Evolutionary conservation across 2,329 filamentous ascomycete species (phyloP).

Genomic region (Phaeosphaeriaceae sp.): DNA sequence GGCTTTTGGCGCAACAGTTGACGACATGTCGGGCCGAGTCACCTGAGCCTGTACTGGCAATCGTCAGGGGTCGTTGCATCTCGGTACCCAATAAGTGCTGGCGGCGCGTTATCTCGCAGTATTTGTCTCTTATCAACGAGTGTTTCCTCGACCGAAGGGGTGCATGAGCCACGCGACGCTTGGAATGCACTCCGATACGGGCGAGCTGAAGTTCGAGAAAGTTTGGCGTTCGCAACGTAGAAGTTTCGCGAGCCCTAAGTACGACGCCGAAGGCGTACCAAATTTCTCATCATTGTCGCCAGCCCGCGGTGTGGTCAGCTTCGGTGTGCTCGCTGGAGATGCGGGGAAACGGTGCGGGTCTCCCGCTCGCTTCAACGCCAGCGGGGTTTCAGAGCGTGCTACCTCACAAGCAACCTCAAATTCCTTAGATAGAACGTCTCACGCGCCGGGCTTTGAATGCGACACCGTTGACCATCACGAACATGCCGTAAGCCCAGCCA

Average conservation of each 20-base stretch:
- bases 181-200: not conserved
- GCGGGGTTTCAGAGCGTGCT: not conserved
- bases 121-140: slow-evolving; percentile 19
- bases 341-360: not conserved
- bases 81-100: slow-evolving; percentile 1
- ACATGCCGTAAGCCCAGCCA: not conserved
- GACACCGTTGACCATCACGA: not conserved
- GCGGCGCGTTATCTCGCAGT: slow-evolving; percentile 22
- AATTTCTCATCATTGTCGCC: not conserved
- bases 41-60: not conserved
- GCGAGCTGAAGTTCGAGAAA: not conserved
- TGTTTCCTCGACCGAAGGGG: not conserved
- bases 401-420: not conserved
- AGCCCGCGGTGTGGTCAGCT: not conserved
- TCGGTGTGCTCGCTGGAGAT: not conserved
- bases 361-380: not conserved
- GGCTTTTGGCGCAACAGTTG: not conserved
- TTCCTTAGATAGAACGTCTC: no score
- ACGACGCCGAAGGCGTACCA: not conserved
- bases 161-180: not conserved
- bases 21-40: not conserved
- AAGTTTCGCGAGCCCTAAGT: not conserved
- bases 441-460: not conserved
- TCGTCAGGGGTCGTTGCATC: slow-evolving; percentile 1
- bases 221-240: not conserved